Evolutionary conservation across 2,329 filamentous ascomycete genomes (phyloP), one percentile per base, ranked within the genome.

Genomic region (Pseudocercospora ulei): DNA sequence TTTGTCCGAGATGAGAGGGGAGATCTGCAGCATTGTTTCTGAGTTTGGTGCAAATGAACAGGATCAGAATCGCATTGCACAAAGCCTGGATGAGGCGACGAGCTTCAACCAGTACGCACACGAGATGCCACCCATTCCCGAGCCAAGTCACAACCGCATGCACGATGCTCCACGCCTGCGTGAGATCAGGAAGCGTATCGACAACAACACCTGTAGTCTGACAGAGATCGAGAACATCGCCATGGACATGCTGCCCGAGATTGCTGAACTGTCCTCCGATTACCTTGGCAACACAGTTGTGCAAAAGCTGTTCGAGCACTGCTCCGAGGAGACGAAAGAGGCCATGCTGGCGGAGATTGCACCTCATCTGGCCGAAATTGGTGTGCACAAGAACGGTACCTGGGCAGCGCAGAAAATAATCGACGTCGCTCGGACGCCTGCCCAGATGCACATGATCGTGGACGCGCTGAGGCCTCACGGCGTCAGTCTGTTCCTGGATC

Each of bases 321-420:
- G 90, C 66, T 90, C 85, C 0, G 88, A 96, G 59, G 70, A 77
- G 26, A 76, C 88, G 26, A 87, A 92, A 54, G 86, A 95, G 61
- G 80, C 82, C 40, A 96, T 98, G 90, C 69, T 98, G 41, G 65
- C 69, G 8, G 78, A 87, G 57, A 93, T 98, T 54, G 77, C 82
- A 2, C 87, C 88, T 41, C 87, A 95, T 58, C 74, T 96, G 59
- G 86, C 88, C 16, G 87, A 96, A 64, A 95, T 96, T 63, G 90
- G 90, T 54, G 79, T 95, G 5, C 90, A 98, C 72, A 98, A 98
- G 74, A 98, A 98, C 56, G 90, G 90, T 47, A 98, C 90, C 1
- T 98, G 90, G 90, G 90, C 90, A 38, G 90, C 90, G 1, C 90
- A 98, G 65, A 98, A 96, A 72, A 96, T 98, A 56, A 96, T 98